Conservation (phyloP, 164 flowering plant species). For the Aristolochia fimbriata region DNA sequence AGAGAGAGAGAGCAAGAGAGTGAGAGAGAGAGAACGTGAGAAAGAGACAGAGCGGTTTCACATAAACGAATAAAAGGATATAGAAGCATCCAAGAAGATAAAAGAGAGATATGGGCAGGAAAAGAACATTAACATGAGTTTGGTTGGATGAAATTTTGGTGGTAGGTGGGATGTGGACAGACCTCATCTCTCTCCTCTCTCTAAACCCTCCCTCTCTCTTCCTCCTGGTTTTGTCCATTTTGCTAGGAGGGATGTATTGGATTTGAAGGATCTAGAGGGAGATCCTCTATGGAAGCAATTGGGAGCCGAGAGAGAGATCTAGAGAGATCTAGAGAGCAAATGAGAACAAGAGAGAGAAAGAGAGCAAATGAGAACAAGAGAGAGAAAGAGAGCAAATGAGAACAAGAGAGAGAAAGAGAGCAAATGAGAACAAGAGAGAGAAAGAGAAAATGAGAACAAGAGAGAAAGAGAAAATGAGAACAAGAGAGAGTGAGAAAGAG, state of each 20-base stretch:
- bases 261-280: background rate
- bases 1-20: background rate
- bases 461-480: too few relatives aligned
- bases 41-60: background rate
- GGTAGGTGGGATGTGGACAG: conserved; percentile 2
- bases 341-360: background rate
- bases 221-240: background rate
- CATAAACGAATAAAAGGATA: too few relatives aligned
- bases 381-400: too few relatives aligned
- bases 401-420: too few relatives aligned
- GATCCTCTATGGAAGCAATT: background rate
- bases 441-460: too few relatives aligned
- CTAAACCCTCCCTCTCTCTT: background rate
- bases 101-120: background rate
- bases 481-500: too few relatives aligned
- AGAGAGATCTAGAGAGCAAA: background rate
- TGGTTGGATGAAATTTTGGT: background rate
- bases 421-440: too few relatives aligned
- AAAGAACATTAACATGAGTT: background rate
- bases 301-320: background rate
- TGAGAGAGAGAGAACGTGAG: background rate
- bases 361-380: too few relatives aligned
- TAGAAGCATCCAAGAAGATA: too few relatives aligned
- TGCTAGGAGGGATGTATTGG: conserved; percentile 3
- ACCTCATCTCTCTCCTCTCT: background rate